These are phyloP conservation scores for Taphrina wiesneri DNA, from an alignment of 1,139 yeast species.

Conservation along the genomic window DNA sequence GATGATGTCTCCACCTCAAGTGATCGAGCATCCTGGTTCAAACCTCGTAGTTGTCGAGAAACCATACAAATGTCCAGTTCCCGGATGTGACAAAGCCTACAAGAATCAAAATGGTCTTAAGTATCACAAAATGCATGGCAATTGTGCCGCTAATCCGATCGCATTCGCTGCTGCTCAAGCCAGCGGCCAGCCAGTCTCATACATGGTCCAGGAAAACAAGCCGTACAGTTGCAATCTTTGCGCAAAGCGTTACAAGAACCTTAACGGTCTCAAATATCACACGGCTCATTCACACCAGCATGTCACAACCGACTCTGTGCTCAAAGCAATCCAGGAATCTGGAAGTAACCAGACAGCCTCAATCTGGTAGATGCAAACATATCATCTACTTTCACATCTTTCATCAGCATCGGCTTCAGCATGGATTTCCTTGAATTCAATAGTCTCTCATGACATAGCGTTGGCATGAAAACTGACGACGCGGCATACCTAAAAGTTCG, in stretches of 20 bases:
- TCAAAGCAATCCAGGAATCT: constrained; percentile 18
- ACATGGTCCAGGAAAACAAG: constrained; percentile 88
- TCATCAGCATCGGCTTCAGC: background rate
- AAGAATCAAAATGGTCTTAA: constrained; percentile 96
- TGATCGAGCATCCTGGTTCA: constrained; percentile 42
- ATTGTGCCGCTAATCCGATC: constrained; percentile 33
- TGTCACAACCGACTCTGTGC: constrained; percentile 31
- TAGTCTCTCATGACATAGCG: background rate
- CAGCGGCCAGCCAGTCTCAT: constrained; percentile 47
- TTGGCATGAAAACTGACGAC: background rate
- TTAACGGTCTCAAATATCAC: constrained; percentile 94
- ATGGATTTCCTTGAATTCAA: background rate
- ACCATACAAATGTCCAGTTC: constrained; percentile 96
- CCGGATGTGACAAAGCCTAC: constrained; percentile 96
- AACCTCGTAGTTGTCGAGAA: constrained; percentile 54
- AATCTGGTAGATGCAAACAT: background rate
- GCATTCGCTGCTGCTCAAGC: constrained; percentile 32
- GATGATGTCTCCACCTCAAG: constrained; percentile 43
- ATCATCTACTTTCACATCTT: too few relatives aligned
- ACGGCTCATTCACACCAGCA: constrained; percentile 73
- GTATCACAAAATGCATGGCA: constrained; percentile 95
- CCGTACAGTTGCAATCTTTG: constrained; percentile 98
- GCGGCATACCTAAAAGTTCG: background rate
- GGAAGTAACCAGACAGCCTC: background rate
- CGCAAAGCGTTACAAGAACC: constrained; percentile 92